Conservation (phyloP, 176 grass and related monocot genomes). For the Ensete ventricosum region DNA sequence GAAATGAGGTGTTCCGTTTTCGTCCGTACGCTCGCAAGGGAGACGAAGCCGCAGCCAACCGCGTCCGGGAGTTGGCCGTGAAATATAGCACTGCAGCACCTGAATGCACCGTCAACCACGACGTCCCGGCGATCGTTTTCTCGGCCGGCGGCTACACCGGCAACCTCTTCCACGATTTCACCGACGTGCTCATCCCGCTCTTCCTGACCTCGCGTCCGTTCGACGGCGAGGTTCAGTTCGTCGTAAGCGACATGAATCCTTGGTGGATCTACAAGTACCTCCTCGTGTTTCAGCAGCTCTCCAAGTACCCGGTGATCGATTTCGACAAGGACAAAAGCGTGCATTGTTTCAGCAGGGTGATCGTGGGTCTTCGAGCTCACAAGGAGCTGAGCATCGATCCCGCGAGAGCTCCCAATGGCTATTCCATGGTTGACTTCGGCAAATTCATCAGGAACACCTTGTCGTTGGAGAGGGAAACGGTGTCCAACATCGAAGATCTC, state of each 20-base stretch:
- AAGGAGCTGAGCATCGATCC: conserved; percentile 92
- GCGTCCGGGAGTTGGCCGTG: conserved; percentile 56
- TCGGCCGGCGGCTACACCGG: conserved; percentile 83
- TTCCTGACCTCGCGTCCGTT: conserved; percentile 72
- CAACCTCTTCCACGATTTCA: conserved; percentile 97
- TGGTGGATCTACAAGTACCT: conserved; percentile 86
- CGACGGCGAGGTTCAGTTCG: conserved; percentile 84
- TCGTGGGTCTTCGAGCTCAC: conserved; percentile 72
- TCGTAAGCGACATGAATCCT: conserved; percentile 58
- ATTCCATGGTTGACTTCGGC: conserved; percentile 81
- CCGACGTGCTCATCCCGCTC: conserved; percentile 77
- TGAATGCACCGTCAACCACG: conserved; percentile 60
- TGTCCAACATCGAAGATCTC: conserved; percentile 42
- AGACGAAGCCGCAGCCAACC: conserved; percentile 47
- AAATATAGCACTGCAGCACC: conserved; percentile 49
- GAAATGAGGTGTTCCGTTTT: conserved; percentile 49
- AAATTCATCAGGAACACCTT: conserved; percentile 74
- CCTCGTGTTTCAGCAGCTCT: conserved; percentile 53
- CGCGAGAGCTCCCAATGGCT: conserved; percentile 48
- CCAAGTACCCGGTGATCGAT: conserved; percentile 77
- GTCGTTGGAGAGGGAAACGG: conserved; percentile 31
- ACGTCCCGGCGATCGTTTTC: conserved; percentile 59
- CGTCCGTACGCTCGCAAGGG: conserved; percentile 85
- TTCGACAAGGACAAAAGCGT: conserved; percentile 48
- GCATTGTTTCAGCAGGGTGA: conserved; percentile 67